Conservation (phyloP, 2,329 filamentous ascomycete genomes). For the Mycocentrospora acerina region DNA sequence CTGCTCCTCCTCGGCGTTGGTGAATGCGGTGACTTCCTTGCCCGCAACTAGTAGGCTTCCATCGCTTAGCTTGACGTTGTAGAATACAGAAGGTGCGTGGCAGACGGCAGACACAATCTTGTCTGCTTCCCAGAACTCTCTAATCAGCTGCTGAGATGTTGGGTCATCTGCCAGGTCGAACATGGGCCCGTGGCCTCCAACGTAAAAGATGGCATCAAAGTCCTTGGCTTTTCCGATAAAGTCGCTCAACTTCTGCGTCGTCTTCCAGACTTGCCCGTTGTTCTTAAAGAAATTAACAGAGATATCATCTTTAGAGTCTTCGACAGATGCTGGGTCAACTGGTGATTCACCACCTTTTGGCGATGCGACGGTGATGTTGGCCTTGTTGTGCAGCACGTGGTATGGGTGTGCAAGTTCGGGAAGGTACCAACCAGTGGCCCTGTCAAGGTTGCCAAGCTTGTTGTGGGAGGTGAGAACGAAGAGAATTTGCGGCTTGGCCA, state of each 20-base stretch:
- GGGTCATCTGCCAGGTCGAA: conserved; percentile 63
- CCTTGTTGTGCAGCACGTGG: conserved; percentile 40
- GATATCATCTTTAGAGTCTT: conserved; percentile 52
- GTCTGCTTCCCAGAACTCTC: conserved; percentile 61
- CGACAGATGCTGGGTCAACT: conserved; percentile 38
- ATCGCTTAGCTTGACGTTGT: conserved; percentile 54
- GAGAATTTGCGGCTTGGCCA: conserved; percentile 62
- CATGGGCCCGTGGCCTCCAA: conserved; percentile 65
- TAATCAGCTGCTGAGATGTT: conserved; percentile 60
- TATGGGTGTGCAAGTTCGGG: conserved; percentile 43
- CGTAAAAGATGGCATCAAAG: conserved; percentile 63
- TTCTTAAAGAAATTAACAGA: conserved; percentile 48
- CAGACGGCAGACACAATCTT: conserved; percentile 69
- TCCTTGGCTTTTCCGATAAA: conserved; percentile 60
- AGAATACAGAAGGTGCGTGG: conserved; percentile 66
- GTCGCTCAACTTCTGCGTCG: conserved; percentile 59
- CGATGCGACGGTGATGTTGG: conserved; percentile 43
- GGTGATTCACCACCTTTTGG: conserved; percentile 43
- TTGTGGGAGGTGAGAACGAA: conserved; percentile 68
- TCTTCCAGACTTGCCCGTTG: conserved; percentile 62
- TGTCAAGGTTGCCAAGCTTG: conserved; percentile 45
- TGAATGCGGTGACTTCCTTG: conserved; percentile 61
- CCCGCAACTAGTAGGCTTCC: conserved; percentile 59
- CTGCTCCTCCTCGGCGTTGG: conserved; percentile 57
- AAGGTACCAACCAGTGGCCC: conserved; percentile 70